Base-by-base conservation (phyloP, 345 rosid species). In the Abelmoschus esculentus region DNA sequence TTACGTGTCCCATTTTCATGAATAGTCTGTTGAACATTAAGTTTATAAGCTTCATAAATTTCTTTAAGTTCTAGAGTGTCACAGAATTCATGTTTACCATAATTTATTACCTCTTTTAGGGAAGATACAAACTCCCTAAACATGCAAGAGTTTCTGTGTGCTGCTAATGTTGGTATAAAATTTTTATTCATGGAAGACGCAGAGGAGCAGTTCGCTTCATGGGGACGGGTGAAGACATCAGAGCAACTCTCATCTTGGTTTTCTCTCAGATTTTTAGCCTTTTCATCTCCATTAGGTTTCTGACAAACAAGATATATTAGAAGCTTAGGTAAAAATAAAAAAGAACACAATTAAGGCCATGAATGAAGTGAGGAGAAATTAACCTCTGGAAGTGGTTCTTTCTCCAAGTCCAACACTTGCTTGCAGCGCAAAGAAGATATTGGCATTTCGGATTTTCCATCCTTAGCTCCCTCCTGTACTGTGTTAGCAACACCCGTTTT, bases 181-280 rank as follows among this genome's bases (percentile, higher is more conserved):
- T 59, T 82, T 71, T 77, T 86, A 75, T 81, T 87, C 66, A 71
- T 74, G 13, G 92, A 87, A 70, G 90, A 76, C 34, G 77, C 81
- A 42, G 86, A 84, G 68, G 84, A 74, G 72, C 76, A 76, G 75
- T 81, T 87, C 61, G 78, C 78, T 72, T 86, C 89, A 28, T 74
- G 89, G 71, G 64, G 76, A 36, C 76, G 56, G 64, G 77, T 82
- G 32, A 83, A 77, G 56, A 81, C 86, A 74, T 82, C 92, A 19
- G 98, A 89, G 85, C 89, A 81, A 81, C 61, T 84, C 38, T 84
- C 92, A 64, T 81, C 85, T 78, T 79, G 92, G 61, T 75, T 85
- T 70, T 85, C 91, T 69, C 80, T 85, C 36, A 80, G 73, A 78
- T 75, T 70, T 74, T 83, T 71, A 56, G 69, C 66, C 82, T 75